Evolutionary conservation across 805 yeast genomes (phyloP).

Genomic region (Kodamaea neixiangensis): DNA sequence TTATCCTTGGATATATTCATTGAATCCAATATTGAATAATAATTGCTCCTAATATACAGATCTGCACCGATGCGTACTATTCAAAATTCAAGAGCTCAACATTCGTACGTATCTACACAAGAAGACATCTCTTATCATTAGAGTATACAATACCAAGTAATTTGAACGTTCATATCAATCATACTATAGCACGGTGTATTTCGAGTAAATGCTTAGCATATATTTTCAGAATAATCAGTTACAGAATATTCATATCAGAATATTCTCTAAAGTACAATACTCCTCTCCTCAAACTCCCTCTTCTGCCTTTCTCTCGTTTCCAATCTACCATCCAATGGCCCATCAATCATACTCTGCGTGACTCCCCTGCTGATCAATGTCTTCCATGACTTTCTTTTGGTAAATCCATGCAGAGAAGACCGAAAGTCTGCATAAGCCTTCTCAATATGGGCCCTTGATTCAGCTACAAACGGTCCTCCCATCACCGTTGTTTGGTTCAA

Average conservation of each 20-base stretch:
- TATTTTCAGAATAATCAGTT: no score
- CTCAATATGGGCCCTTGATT: conserved; percentile 62
- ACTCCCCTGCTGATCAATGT: conserved; percentile 48
- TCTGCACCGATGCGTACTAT: no score
- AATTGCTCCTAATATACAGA: no score
- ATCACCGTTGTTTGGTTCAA: conserved; percentile 77
- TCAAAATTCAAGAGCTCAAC: no score
- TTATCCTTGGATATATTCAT: no score
- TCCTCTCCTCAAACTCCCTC: conserved; percentile 3
- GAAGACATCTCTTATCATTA: no score
- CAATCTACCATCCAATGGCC: conserved; percentile 27
- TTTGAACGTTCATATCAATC: no score
- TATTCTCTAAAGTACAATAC: not conserved
- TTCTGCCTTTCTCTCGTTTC: conserved; percentile 30
- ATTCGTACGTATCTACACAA: no score
- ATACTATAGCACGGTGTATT: no score
- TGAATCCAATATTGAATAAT: no score
- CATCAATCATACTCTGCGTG: conserved; percentile 42
- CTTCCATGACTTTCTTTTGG: conserved; percentile 61
- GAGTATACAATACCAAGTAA: no score
- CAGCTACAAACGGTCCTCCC: conserved; percentile 90
- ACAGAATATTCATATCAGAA: not conserved
- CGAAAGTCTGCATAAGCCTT: conserved; percentile 76
- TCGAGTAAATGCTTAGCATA: no score
- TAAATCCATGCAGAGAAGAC: conserved; percentile 59